phyloP scores from a whole-genome alignment of 805 yeast genomes.

The Komagataella mondaviorum region DNA sequence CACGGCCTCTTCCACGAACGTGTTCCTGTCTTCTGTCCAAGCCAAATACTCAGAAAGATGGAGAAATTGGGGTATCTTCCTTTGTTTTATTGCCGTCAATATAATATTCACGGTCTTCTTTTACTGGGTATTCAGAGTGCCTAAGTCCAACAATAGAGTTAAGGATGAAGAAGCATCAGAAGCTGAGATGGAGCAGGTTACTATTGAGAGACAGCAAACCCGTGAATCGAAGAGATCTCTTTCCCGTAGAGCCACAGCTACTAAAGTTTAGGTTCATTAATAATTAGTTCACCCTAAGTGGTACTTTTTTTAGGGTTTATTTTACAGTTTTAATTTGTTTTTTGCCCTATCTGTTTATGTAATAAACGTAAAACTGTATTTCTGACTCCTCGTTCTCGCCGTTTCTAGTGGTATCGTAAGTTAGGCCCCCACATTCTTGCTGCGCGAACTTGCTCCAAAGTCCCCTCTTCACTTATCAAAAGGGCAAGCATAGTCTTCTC shows the following conservation, averaged over 20 bases:
- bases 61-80: conserved; percentile 47
- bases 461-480: background rate
- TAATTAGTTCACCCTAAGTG: background rate
- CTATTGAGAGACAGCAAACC: background rate
- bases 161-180: background rate
- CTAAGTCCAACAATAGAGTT: conserved; percentile 1
- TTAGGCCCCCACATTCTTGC: background rate
- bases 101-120: conserved; percentile 14
- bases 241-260: background rate
- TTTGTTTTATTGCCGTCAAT: conserved; percentile 32
- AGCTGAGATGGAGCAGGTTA: conserved; percentile 1
- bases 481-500: background rate
- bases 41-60: conserved; percentile 26
- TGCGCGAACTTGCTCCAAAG: background rate
- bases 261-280: background rate
- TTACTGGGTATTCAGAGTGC: conserved; percentile 16
- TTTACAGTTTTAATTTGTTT: background rate
- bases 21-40: conserved; percentile 33
- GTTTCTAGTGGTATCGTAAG: no score
- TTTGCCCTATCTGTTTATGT: background rate
- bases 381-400: no score
- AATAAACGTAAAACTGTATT: background rate
- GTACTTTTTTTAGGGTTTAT: background rate
- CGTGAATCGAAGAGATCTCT: background rate
- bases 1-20: conserved; percentile 40